phyloP scores from a whole-genome alignment of 2,329 filamentous ascomycete genomes.

The Alternaria sp. region DNA sequence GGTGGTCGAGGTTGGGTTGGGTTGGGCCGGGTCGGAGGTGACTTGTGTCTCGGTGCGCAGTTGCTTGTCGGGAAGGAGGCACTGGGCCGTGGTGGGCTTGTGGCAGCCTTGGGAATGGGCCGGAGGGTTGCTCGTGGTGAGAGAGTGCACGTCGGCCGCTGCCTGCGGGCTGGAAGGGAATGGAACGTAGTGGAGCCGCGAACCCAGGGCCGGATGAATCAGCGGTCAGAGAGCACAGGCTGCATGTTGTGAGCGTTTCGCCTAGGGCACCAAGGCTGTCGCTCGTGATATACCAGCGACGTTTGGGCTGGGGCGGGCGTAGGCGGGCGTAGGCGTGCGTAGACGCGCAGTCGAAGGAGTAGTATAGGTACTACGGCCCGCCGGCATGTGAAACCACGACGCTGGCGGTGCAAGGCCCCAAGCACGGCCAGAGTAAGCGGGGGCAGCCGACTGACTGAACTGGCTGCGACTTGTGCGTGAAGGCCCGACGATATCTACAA shows the following conservation, averaged over 20 bases:
- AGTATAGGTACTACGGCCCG: conserved; percentile 23
- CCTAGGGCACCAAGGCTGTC: conserved; percentile 22
- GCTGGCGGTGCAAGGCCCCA: conserved; percentile 27
- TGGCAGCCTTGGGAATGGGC: conserved; percentile 4
- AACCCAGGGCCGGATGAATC: conserved; percentile 33
- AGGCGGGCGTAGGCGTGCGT: conserved; percentile 17
- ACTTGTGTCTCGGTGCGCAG: conserved; percentile 27
- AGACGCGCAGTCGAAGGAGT: conserved; percentile 24
- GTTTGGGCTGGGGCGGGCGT: conserved; percentile 32
- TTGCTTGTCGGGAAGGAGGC: conserved; percentile 29
- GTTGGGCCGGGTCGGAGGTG: conserved; percentile 24
- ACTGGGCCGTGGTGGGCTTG: conserved; percentile 20
- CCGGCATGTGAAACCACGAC: conserved; percentile 24
- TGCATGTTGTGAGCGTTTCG: conserved; percentile 27
- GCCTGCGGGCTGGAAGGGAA: conserved; percentile 36
- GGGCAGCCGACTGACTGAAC: conserved; percentile 1
- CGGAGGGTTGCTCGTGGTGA: conserved; percentile 11
- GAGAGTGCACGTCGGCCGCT: conserved; percentile 11
- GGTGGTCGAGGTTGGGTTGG: conserved; percentile 8
- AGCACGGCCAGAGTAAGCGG: conserved; percentile 21
- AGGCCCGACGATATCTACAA: not conserved
- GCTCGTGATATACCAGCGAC: conserved; percentile 31
- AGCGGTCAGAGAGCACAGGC: conserved; percentile 28
- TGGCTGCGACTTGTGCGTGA: not conserved
- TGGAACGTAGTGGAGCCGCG: conserved; percentile 41